Evolutionary conservation across 1,284 basidiomycete genomes (phyloP).

Genomic region (Leccinum variabile): DNA sequence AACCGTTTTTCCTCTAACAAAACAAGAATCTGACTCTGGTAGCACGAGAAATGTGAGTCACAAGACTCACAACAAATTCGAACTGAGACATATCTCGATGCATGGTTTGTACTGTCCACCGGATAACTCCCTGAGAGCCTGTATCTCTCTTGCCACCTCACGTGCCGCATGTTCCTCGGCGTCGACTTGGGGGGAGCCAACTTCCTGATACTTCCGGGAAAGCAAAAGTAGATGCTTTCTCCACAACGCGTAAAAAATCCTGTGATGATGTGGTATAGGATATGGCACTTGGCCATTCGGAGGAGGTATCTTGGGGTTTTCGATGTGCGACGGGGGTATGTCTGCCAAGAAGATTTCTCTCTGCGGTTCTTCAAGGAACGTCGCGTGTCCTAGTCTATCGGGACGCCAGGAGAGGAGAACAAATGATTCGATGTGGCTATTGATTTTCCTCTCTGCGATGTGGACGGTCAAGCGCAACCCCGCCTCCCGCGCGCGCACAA

Average conservation of each 20-base stretch:
- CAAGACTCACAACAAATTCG: slow-evolving; percentile 67
- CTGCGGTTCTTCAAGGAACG: slow-evolving; percentile 67
- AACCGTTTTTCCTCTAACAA: slow-evolving; percentile 66
- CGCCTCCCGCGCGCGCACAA: slow-evolving; percentile 53
- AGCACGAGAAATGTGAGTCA: not conserved
- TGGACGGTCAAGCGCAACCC: slow-evolving; percentile 74
- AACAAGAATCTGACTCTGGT: not conserved
- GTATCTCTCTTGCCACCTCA: slow-evolving; percentile 31
- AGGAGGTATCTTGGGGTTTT: slow-evolving; percentile 24
- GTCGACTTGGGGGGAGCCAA: slow-evolving; percentile 11
- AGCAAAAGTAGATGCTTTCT: slow-evolving; percentile 29
- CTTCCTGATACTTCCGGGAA: slow-evolving; percentile 20
- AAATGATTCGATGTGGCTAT: slow-evolving; percentile 63
- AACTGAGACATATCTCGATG: slow-evolving; percentile 80
- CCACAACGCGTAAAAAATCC: slow-evolving; percentile 28
- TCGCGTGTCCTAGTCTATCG: slow-evolving; percentile 77
- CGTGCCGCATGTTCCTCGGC: slow-evolving; percentile 21
- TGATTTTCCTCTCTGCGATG: slow-evolving; percentile 63
- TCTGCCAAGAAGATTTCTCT: slow-evolving; percentile 52
- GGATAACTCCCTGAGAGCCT: slow-evolving; percentile 17
- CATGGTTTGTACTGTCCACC: slow-evolving; percentile 49
- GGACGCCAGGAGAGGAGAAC: slow-evolving; percentile 64
- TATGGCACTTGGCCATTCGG: slow-evolving; percentile 21
- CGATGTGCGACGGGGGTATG: slow-evolving; percentile 20
- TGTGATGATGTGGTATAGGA: slow-evolving; percentile 25